These are phyloP conservation scores for Lachancea waltii DNA, from an alignment of 805 yeast species.

Conservation along the genomic window DNA sequence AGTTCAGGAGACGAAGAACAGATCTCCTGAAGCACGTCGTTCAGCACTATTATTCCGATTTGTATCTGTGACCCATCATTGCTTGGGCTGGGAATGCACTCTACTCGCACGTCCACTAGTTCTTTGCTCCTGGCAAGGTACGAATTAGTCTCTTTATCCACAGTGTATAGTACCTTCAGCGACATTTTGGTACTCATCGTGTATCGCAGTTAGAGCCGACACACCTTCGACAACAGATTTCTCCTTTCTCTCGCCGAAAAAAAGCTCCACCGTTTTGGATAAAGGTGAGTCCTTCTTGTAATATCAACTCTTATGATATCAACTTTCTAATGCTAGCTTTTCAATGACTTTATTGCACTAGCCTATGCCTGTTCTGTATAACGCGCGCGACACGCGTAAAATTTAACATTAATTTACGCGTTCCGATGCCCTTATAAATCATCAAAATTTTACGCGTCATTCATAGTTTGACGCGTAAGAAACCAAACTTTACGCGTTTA, in stretches of 20 bases:
- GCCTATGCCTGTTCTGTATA: not conserved
- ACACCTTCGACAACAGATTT: too few relatives aligned
- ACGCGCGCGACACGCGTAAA: not conserved
- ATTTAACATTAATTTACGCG: not conserved
- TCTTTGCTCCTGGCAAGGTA: conserved; percentile 30
- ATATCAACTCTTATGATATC: too few relatives aligned
- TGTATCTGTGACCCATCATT: conserved; percentile 15
- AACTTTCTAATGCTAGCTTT: not conserved
- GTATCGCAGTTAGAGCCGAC: too few relatives aligned
- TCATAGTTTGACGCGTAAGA: too few relatives aligned
- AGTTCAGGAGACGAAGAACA: conserved; percentile 32
- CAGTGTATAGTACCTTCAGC: conserved; percentile 30
- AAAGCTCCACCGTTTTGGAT: not conserved
- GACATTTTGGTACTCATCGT: conserved; percentile 22
- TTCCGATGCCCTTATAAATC: not conserved
- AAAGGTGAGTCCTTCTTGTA: too few relatives aligned
- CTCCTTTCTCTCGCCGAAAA: too few relatives aligned
- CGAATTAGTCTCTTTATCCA: conserved; percentile 26
- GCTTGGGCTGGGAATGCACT: conserved; percentile 23
- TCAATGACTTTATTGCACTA: not conserved
- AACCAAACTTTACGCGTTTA: too few relatives aligned
- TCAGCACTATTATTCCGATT: conserved; percentile 28
- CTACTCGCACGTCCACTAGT: conserved; percentile 24
- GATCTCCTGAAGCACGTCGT: conserved; percentile 26
- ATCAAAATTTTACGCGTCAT: not conserved